Conservation (phyloP, 2,329 filamentous ascomycete genomes). For the Lizonia empirigonia region DNA sequence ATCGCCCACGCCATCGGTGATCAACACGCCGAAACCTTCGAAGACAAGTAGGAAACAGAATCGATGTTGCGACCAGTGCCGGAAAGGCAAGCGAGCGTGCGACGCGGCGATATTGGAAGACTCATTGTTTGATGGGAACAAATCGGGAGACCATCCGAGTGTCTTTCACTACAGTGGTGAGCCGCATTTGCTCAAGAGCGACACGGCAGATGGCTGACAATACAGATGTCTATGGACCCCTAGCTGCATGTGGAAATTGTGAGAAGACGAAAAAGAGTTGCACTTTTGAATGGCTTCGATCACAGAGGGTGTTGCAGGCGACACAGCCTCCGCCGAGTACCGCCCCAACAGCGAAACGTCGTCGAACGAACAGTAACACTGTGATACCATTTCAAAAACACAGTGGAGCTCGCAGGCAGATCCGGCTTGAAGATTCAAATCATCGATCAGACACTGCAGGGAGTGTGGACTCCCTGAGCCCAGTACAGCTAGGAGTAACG, state of each 20-base stretch:
- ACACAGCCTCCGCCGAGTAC: conserved; percentile 26
- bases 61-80: conserved; percentile 55
- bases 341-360: conserved; percentile 36
- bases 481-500: conserved; percentile 30
- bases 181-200: conserved; percentile 12
- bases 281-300: conserved; percentile 53
- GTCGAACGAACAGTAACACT: conserved; percentile 32
- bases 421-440: not conserved
- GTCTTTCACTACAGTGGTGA: conserved; percentile 47
- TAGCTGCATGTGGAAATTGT: conserved; percentile 51
- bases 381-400: not conserved
- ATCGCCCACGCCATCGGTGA: conserved; percentile 33
- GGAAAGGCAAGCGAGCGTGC: conserved; percentile 54
- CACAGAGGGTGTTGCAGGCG: conserved; percentile 41
- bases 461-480: conserved; percentile 11
- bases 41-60: conserved; percentile 50
- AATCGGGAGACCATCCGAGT: conserved; percentile 28
- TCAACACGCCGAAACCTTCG: conserved; percentile 32
- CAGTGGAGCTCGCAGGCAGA: conserved; percentile 4
- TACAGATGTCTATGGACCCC: conserved; percentile 42
- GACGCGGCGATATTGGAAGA: conserved; percentile 49
- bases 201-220: conserved; percentile 23
- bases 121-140: conserved; percentile 35
- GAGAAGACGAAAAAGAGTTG: conserved; percentile 53
- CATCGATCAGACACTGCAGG: conserved; percentile 10